Evolutionary conservation across 257 asterid species (phyloP), one percentile per base, ranked within the genome.

Genomic region (Solanum peruvianum): DNA sequence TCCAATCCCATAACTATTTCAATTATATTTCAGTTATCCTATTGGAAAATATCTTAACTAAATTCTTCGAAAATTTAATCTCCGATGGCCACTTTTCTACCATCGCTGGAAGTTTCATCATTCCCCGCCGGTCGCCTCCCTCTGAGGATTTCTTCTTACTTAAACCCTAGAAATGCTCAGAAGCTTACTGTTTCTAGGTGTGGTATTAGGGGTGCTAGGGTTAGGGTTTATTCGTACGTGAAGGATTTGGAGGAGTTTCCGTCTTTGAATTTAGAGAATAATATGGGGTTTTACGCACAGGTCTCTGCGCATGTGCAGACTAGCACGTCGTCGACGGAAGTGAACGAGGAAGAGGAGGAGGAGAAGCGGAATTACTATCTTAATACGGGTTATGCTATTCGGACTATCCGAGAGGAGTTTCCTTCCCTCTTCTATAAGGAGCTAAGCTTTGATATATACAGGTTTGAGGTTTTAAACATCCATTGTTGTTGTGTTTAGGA

Each of bases 321-420:
- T 12, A 93, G 90, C 80, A 88, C 92, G 44, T 78, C 92, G 86
- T 89, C 92, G 83, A 23, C 89, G 71, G 85, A 86, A 35, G 91
- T 90, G 88, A 89, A 87, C 9, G 83, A 86, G 42, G 97, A 92
- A 27, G 95, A 95, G 82, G 98, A 95, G 82, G 98, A 95, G 49
- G 93, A 94, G 91, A 97, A 90, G 93, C 94, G 90, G 92, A 94
- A 94, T 91, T 97, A 92, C 84, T 91, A 95, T 88, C 88, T 97
- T 90, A 97, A 95, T 91, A 90, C 92, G 62, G 99, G 99, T 82
- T 94, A 95, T 84, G 99, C 99, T 29, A 95, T 97, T 89, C 94
- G 98, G 89, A 93, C 95, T 66, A 89, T 97, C 72, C 93, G 98
- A 3, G 99, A 97, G 87, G 99, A 97, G 93, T 94, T 94, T 72